phyloP scores from a whole-genome alignment of 2,329 filamentous ascomycete species.

The Blumeriella jaapii region DNA sequence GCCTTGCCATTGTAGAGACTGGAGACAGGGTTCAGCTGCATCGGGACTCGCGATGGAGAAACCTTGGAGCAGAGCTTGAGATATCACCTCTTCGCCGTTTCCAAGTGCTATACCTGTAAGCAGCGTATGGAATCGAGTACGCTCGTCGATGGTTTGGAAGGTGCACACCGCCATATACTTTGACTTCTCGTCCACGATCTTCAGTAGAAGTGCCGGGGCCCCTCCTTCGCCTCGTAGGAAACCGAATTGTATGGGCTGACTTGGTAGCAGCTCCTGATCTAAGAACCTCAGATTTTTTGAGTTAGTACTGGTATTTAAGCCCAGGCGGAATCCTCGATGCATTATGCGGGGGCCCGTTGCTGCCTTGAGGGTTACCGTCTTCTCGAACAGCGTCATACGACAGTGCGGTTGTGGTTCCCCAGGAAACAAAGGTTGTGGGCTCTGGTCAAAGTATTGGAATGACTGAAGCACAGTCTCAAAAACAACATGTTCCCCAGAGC shows the following conservation, averaged over 20 bases:
- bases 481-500: conserved; percentile 56
- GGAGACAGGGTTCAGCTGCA: conserved; percentile 21
- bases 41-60: conserved; percentile 49
- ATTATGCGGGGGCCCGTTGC: conserved; percentile 60
- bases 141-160: conserved; percentile 62
- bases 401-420: conserved; percentile 61
- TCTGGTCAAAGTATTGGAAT: conserved; percentile 72
- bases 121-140: conserved; percentile 58
- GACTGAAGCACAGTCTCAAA: conserved; percentile 59
- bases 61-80: conserved; percentile 54
- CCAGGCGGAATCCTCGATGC: conserved; percentile 70
- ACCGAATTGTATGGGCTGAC: conserved; percentile 63
- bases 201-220: conserved; percentile 52
- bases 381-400: conserved; percentile 66
- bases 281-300: conserved; percentile 70
- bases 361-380: conserved; percentile 52
- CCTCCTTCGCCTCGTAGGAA: conserved; percentile 63
- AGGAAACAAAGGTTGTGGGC: conserved; percentile 62
- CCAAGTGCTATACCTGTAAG: conserved; percentile 62
- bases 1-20: conserved; percentile 48
- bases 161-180: conserved; percentile 61
- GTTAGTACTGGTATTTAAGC: conserved; percentile 64
- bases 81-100: conserved; percentile 56
- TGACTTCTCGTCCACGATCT: conserved; percentile 36
- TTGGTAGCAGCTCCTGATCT: conserved; percentile 55